phyloP scores from a whole-genome alignment of 352 stramenopile genomes.

The Pythium apleroticum region DNA sequence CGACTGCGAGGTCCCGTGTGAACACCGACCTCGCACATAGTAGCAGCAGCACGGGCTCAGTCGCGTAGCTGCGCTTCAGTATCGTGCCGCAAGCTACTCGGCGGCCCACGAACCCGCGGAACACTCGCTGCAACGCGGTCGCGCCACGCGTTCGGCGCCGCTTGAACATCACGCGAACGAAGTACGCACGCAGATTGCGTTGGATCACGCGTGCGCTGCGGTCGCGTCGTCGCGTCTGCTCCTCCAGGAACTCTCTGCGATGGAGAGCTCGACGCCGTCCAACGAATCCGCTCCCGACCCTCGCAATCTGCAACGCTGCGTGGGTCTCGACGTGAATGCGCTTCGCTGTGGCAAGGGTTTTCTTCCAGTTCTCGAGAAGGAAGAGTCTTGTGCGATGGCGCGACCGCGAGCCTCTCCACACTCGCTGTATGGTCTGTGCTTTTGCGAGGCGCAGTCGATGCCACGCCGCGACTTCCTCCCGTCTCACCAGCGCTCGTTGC shows the following conservation, averaged over 20 bases:
- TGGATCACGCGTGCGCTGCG: slow-evolving; percentile 46
- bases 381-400: slow-evolving; percentile 14
- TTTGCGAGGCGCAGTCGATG: background rate
- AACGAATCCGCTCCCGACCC: slow-evolving; percentile 40
- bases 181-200: slow-evolving; percentile 46
- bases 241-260: slow-evolving; percentile 22
- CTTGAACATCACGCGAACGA: slow-evolving; percentile 42
- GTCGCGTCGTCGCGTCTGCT: slow-evolving; percentile 29
- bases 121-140: slow-evolving; percentile 51
- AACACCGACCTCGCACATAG: slow-evolving; percentile 51
- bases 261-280: slow-evolving; percentile 32
- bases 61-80: slow-evolving; percentile 40
- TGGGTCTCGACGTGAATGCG: background rate
- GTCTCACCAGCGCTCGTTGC: background rate
- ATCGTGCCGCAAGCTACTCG: slow-evolving; percentile 35
- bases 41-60: slow-evolving; percentile 48
- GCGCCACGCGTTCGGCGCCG: slow-evolving; percentile 40
- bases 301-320: slow-evolving; percentile 39
- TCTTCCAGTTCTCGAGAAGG: slow-evolving; percentile 3
- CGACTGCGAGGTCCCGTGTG: slow-evolving; percentile 44
- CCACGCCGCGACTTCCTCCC: background rate
- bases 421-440: slow-evolving; percentile 36
- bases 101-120: slow-evolving; percentile 50
- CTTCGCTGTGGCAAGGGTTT: background rate
- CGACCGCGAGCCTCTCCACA: slow-evolving; percentile 35